Evolutionary conservation across 2,329 filamentous ascomycete genomes (phyloP).

Genomic region (Alternaria metachromatica): DNA sequence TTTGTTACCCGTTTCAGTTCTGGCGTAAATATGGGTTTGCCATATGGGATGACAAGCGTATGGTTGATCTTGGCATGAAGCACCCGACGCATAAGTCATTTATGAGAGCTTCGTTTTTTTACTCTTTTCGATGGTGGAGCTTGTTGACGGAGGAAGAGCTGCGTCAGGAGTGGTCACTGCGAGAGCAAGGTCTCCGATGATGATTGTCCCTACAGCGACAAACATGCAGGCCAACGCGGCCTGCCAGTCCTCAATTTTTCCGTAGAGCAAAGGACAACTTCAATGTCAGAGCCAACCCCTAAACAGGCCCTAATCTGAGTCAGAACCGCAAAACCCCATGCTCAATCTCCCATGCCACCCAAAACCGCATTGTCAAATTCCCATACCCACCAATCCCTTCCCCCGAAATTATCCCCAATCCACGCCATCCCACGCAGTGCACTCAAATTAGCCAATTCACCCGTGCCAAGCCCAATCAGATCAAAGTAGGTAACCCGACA

Average conservation of each 20-base stretch:
- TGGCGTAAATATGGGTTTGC: constrained; percentile 15
- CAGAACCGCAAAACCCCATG: neutral
- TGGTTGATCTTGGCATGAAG: constrained; percentile 13
- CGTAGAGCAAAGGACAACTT: neutral
- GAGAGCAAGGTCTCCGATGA: too few species aligned
- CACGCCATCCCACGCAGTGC: neutral
- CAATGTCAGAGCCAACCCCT: too few species aligned
- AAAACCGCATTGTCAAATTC: neutral
- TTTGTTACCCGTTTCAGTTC: too few species aligned
- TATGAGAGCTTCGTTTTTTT: neutral
- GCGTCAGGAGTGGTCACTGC: too few species aligned
- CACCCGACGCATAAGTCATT: neutral
- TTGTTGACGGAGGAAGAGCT: neutral
- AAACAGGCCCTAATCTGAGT: neutral
- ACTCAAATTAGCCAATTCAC: neutral
- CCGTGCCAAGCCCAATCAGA: neutral
- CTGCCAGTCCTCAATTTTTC: too few species aligned
- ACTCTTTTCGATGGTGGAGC: constrained; percentile 5
- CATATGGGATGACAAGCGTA: constrained; percentile 18
- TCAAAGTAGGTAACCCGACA: neutral
- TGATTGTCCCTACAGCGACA: too few species aligned
- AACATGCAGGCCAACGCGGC: too few species aligned
- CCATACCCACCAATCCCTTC: neutral
- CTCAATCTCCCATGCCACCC: neutral
- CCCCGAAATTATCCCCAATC: neutral